A percentile compares a stretch with the other conserved stretches of the same genome.
phyloP scores from a whole-genome alignment of 208 protist genomes.

The Strigomonas culicis region DNA sequence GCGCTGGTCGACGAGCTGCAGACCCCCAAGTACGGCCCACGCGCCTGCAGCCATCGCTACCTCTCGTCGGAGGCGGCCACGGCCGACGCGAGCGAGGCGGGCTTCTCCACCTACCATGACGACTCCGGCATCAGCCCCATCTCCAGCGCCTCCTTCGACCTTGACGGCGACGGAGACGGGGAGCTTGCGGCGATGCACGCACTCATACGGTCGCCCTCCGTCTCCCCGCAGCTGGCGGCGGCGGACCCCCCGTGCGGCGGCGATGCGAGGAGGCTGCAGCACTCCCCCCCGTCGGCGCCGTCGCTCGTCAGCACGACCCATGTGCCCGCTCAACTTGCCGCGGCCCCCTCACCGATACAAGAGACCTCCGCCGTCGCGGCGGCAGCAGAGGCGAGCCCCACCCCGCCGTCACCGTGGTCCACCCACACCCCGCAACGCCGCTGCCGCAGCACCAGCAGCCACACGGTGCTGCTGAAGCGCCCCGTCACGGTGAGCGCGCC shows the following conservation, averaged over 20 bases:
- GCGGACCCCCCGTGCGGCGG: neutral
- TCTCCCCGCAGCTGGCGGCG: neutral
- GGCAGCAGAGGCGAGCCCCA: no score
- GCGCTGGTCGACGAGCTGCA: slow-evolving; percentile 20
- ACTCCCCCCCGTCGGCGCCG: slow-evolving; percentile 18
- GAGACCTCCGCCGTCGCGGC: no score
- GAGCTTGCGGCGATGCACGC: slow-evolving; percentile 21
- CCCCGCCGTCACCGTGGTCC: no score
- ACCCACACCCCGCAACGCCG: no score
- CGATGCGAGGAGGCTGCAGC: neutral
- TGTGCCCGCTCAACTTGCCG: slow-evolving; percentile 26
- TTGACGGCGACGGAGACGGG: slow-evolving; percentile 24
- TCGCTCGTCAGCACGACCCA: slow-evolving; percentile 44
- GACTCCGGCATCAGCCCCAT: slow-evolving; percentile 45
- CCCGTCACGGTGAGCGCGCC: slow-evolving; percentile 14
- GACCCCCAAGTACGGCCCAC: slow-evolving; percentile 14
- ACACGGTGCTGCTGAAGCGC: slow-evolving; percentile 14
- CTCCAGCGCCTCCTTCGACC: slow-evolving; percentile 28
- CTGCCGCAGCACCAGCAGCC: no score
- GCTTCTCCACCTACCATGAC: slow-evolving; percentile 10
- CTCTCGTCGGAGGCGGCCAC: neutral
- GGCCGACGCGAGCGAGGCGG: neutral
- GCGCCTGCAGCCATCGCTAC: neutral
- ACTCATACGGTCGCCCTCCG: slow-evolving; percentile 3
- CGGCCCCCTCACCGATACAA: neutral